Evolutionary conservation across 148 eudicot species (phyloP), one percentile per base, ranked within the genome.

Genomic region (Heliosperma pusillum): DNA sequence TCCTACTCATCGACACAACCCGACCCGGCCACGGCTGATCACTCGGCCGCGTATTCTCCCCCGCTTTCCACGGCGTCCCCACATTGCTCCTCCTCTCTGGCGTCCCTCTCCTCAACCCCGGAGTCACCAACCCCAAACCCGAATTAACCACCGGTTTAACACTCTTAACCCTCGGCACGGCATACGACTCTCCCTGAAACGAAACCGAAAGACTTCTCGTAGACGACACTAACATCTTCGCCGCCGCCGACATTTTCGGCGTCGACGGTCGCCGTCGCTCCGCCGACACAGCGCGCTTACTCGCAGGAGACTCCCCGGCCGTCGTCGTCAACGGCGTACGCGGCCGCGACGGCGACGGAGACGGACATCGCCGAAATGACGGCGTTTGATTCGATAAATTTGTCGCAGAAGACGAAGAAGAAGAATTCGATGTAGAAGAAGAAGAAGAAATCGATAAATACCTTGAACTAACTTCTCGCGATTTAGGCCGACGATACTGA

Each of bases 11-110:
- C 10, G 85, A 53, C 72, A 70, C 80, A 68, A 74, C 84, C 72
- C 91, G 80, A 47, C 80, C 88, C 21, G 98, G 96, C 98, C 96
- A 93, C 42, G 84, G 86, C 36, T 84, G 88, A 67, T 85, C 93
- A 58, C 60, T 56, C 20, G 88, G 75, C 80, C 71, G 82, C 15
- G 79, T 36, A 80, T 80, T 88, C 56, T 83, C 92, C 45, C 79
- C 82, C 16, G 64, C 67, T 75, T 27, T 77, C 66, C 76, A 69
- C 22, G 80, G 66, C 30, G 56, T 76, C 75, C 22, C 82, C 26
- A 76, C 79, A 73, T 76, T 71, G 36, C 77, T 79, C 87, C 82
- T 83, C 90, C 88, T 88, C 80, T 87, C 92, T 57, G 97, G 84
- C 66, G 89, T 84, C 15, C 73, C 74, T 71, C 66, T 83, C 73